Evolutionary conservation across 2,329 filamentous ascomycete genomes (phyloP).

Genomic region (Colletotrichum sp.): DNA sequence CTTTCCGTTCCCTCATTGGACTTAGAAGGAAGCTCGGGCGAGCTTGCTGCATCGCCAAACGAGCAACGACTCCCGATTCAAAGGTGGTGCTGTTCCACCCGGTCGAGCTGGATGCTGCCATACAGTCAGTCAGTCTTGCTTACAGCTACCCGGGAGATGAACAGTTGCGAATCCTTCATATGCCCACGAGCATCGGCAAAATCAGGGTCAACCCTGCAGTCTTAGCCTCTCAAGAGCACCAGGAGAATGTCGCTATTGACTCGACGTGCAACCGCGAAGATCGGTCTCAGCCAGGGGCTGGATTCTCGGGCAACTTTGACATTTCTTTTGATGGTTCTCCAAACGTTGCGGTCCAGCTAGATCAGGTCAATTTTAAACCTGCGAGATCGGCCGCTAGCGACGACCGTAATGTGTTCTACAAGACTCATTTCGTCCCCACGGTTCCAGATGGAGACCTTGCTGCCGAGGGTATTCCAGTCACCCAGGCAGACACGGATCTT

Average conservation of each 20-base stretch:
- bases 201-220: conserved; percentile 2
- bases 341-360: not conserved
- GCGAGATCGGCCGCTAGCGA: not conserved
- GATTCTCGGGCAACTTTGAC: conserved; percentile 4
- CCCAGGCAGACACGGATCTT: conserved; percentile 21
- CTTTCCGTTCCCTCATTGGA: not conserved
- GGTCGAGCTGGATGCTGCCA: conserved; percentile 33
- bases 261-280: not conserved
- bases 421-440: conserved; percentile 1
- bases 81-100: conserved; percentile 29
- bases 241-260: not conserved
- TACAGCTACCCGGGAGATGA: conserved; percentile 36
- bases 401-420: not conserved
- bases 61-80: conserved; percentile 22
- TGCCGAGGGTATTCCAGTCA: conserved; percentile 22
- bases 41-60: not conserved
- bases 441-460: conserved; percentile 13
- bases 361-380: not conserved
- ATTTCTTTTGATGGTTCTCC: not conserved
- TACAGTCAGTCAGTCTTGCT: conserved; percentile 37
- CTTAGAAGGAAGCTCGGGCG: not conserved
- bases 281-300: not conserved
- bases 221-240: not conserved
- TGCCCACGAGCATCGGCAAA: conserved; percentile 31
- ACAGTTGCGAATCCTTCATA: conserved; percentile 31